Evolutionary conservation across 192 early-diverging fungal genomes (phyloP), one percentile per base, ranked within the genome.

Genomic region (Bifiguratus adelaidae): DNA sequence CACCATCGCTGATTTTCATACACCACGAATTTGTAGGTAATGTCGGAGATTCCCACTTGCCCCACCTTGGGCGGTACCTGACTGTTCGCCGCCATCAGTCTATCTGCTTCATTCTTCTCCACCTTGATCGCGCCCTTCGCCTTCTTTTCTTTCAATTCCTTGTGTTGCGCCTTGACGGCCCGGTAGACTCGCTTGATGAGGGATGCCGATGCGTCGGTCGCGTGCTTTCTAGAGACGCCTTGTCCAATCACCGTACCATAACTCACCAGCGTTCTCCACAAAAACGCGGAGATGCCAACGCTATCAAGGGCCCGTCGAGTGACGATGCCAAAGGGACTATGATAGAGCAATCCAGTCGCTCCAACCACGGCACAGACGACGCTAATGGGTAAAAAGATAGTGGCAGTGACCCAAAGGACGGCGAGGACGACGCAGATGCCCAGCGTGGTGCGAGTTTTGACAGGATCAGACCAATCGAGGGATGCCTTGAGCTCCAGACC

Each of bases 1-100:
- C 70, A 73, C 70, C 70, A 73, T 12, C 70, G 58, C 42, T 73
- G 70, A 44, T 73, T 73, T 42, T 73, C 70, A 30, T 65, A 73
- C 27, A 68, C 30, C 3, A 62, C 62, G 59, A 73, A 73, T 48
- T 35, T 60, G 57, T 45, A 73, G 51, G 44, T 62, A 30, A 50
- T 53, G 58, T 48, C 70, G 1, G 37, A 7, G 6, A 7, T 21
- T 21, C 22, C 22, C 16, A 38, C 5, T n/a, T 38, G 16, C 6
- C 16, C 7, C n/a, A 4, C 37, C 7, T 15, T 7, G 37, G 37
- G 8, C 9, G 32, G 8, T 8, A n/a, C 32, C 8, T 8, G n/a
- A 8, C n/a, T 33, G n/a, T 8, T 33, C 9, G 32, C 32, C n/a
- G 8, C 37, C 37, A 20, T 21, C 37, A 4, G 12, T 21, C 22